Evolutionary conservation across 768 basidiomycete species (phyloP), one percentile per base, ranked within the genome.

Genomic region (Mycena vulgaris): DNA sequence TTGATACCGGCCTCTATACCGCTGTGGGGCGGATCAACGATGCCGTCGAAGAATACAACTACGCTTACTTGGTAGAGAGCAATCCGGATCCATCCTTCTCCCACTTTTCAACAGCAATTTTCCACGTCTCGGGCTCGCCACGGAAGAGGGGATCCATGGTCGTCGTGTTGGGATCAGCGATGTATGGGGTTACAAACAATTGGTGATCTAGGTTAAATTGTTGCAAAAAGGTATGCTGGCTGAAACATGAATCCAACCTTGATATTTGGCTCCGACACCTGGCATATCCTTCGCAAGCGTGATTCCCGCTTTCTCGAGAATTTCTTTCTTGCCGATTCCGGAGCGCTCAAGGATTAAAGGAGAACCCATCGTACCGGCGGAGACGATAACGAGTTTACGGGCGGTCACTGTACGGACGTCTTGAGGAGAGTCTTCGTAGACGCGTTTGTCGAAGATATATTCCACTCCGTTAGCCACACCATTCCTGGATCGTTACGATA

Each of bases 201-300:
- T 37, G 9, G 60, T 75, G 74, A 56, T 75, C 74, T 14, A 25
- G 16, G 28, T 3, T 51, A 19, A 23, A 45, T 10, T 11, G 17
- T 25, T 42, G 7, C 17, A 17, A 25, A 19, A 23, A n/a, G 27
- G 33, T 6, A 37, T 37, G 35, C 35, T 7, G 6, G 35, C 35
- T 37, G 8, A 14, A n/a, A n/a, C n/a, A n/a, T n/a, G n/a, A n/a
- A n/a, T n/a, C 64, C 1, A 1, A 71, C 69, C 23, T 60, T 69
- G 35, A 45, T 74, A 70, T 67, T 84, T 83, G 60, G 83, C 81
- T 13, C 86, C 86, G 2, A 87, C 84, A 0, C 84, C 84, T 25
- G n/a, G n/a, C n/a, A n/a, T n/a, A n/a, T n/a, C n/a, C n/a, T n/a
- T n/a, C n/a, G n/a, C n/a, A n/a, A n/a, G n/a, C n/a, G n/a, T n/a